Base-by-base conservation (phyloP, 306 rosid genomes). In the Lablab purpureus region DNA sequence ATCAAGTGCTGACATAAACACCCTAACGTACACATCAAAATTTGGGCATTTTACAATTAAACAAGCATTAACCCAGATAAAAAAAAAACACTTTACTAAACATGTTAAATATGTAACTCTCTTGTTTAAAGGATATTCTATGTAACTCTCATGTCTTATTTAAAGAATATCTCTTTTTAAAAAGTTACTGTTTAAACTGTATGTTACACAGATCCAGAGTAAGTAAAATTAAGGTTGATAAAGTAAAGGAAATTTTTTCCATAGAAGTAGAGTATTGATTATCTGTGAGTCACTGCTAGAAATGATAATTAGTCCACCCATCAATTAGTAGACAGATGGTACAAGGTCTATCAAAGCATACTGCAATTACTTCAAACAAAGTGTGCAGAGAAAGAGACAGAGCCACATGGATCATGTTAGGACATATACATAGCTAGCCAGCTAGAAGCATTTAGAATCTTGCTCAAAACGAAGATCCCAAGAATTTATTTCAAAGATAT, bases 341-440 rank as follows among this genome's bases (percentile, higher is more conserved):
- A 34, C 10, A 36, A 34, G 49, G 7, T n/a, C 17, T n/a, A 64
- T 64, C 25, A 14, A 34, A n/a, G 70, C 43, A 18, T 36, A 4
- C 28, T 66, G 27, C 19, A 64, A 34, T 23, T 8, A 36, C 17
- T 64, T n/a, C 49, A 64, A 34, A 9, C 71, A 66, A 40, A 21
- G 34, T 67, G 34, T 19, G 71, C 34, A 67, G 52, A 40, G 72
- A 67, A 21, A 41, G 72, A 40, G 71, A 37, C 71, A 40, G 32
- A 67, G 52, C 11, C 72, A 66, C 32, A 66, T 66, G 28, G 51
- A 66, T 66, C 47, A 64, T 64, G 68, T 63, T 63, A 28, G 17
- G 14, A 54, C 64, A 59, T 25, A 27, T 25, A 56, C 2, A 62
- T n/a, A 32, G 15, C 11, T 36, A 18, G 1, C n/a, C 71, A 65